phyloP scores from a whole-genome alignment of 2,329 filamentous ascomycete species.

The Fusarium chaquense region DNA sequence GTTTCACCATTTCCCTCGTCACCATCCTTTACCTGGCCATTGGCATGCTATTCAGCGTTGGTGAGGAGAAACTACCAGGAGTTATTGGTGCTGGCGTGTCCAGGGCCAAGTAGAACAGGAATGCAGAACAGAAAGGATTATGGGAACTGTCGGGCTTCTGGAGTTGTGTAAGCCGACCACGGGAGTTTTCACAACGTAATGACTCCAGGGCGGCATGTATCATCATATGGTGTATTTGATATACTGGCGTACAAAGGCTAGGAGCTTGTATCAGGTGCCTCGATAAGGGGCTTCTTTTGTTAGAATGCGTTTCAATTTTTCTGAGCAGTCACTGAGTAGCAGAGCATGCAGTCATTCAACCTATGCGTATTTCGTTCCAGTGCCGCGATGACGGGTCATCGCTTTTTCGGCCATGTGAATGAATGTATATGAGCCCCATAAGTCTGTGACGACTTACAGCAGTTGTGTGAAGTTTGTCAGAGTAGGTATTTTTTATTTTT shows the following conservation, averaged over 20 bases:
- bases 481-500: not conserved
- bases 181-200: constrained; percentile 38
- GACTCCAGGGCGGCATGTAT: constrained; percentile 47
- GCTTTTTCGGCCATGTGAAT: not conserved
- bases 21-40: constrained; percentile 77
- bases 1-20: constrained; percentile 78
- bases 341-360: constrained; percentile 21
- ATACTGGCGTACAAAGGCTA: constrained; percentile 49
- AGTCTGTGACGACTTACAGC: not conserved
- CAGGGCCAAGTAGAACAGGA: constrained; percentile 67
- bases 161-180: constrained; percentile 41
- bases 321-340: constrained; percentile 27
- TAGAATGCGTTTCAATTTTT: constrained; percentile 46
- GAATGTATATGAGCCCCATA: not conserved
- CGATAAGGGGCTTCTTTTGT: constrained; percentile 45
- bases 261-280: constrained; percentile 48
- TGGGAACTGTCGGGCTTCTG: constrained; percentile 34
- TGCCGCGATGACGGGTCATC: not conserved
- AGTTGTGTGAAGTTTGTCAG: no score
- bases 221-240: constrained; percentile 50
- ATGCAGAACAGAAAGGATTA: not conserved
- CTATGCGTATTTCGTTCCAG: not conserved
- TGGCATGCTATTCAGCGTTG: constrained; percentile 83
- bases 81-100: constrained; percentile 97
- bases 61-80: constrained; percentile 87